A percentile compares a stretch with the other conserved stretches of the same genome.
These are phyloP conservation scores for Parathielavia hyrcaniae DNA, from an alignment of 495 filamentous ascomycete species.

Conservation along the genomic window DNA sequence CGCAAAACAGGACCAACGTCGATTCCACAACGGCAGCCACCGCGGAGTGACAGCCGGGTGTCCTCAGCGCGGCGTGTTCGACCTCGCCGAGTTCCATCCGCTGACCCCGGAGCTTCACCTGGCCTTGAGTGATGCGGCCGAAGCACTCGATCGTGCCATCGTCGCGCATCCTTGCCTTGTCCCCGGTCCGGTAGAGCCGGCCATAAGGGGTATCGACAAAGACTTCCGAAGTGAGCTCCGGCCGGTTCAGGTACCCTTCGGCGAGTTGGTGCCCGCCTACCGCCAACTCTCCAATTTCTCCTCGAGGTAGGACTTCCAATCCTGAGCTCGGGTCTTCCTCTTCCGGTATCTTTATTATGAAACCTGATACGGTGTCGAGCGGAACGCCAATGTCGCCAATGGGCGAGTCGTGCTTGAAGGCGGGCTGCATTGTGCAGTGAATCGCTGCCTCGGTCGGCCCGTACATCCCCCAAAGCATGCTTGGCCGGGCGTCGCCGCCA, in stretches of 20 bases:
- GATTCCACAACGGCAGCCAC: slow-evolving; percentile 55
- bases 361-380: slow-evolving; percentile 69
- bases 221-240: slow-evolving; percentile 63
- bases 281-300: slow-evolving; percentile 72
- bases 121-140: slow-evolving; percentile 69
- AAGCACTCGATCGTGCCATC: slow-evolving; percentile 73
- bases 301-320: slow-evolving; percentile 53
- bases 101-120: slow-evolving; percentile 78
- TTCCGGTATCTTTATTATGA: slow-evolving; percentile 49
- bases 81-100: slow-evolving; percentile 78
- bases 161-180: slow-evolving; percentile 62
- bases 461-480: slow-evolving; percentile 77
- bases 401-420: slow-evolving; percentile 34
- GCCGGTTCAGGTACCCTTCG: slow-evolving; percentile 73
- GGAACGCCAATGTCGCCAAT: slow-evolving; percentile 65
- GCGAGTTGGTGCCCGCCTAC: slow-evolving; percentile 77
- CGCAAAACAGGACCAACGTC: slow-evolving; percentile 62
- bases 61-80: slow-evolving; percentile 59
- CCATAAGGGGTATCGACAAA: slow-evolving; percentile 55
- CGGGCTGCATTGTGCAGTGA: slow-evolving; percentile 50
- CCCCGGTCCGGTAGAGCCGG: slow-evolving; percentile 77
- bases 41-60: slow-evolving; percentile 47
- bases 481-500: slow-evolving; percentile 28
- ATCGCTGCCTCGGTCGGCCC: slow-evolving; percentile 82
- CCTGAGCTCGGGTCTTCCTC: slow-evolving; percentile 14